phyloP scores from a whole-genome alignment of 805 yeast species.

The Tetrapisispora namnaoensis region DNA sequence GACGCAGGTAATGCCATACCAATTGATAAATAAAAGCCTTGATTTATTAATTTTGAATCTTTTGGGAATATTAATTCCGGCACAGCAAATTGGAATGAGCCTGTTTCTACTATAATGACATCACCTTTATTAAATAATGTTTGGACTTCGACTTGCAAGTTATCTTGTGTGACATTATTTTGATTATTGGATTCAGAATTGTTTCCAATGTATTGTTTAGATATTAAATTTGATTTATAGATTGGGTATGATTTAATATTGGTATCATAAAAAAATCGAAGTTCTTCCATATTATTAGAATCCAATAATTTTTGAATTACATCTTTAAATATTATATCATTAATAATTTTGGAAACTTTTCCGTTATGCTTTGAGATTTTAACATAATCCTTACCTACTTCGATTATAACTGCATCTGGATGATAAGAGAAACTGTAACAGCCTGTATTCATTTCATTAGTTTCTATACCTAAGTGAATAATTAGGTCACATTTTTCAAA shows the following conservation, averaged over 20 bases:
- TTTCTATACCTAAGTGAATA: slow-evolving; percentile 57
- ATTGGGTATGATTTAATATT: slow-evolving; percentile 17
- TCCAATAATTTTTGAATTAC: slow-evolving; percentile 38
- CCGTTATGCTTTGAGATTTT: slow-evolving; percentile 32
- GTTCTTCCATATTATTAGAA: slow-evolving; percentile 26
- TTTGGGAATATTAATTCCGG: slow-evolving; percentile 57
- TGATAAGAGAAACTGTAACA: slow-evolving; percentile 43
- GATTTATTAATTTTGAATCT: slow-evolving; percentile 45
- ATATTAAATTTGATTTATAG: background rate
- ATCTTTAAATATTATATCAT: slow-evolving; percentile 40
- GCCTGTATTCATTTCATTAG: slow-evolving; percentile 64
- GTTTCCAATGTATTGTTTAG: slow-evolving; percentile 10
- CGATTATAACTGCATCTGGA: slow-evolving; percentile 34
- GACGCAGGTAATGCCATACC: slow-evolving; percentile 86
- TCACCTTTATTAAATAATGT: slow-evolving; percentile 50
- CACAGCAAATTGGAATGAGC: slow-evolving; percentile 70
- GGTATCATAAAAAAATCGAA: slow-evolving; percentile 15
- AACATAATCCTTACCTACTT: slow-evolving; percentile 45
- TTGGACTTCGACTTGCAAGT: slow-evolving; percentile 34
- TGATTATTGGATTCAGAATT: slow-evolving; percentile 18
- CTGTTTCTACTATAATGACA: slow-evolving; percentile 69
- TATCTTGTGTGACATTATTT: slow-evolving; percentile 36
- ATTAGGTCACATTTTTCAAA: slow-evolving; percentile 56
- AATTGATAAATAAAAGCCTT: slow-evolving; percentile 73
- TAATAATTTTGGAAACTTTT: slow-evolving; percentile 16